Percentiles rank a stretch among this genome's conserved stretches.
Conservation (phyloP, 805 yeast genomes). For the Saccharomyces kudriavzevii region DNA sequence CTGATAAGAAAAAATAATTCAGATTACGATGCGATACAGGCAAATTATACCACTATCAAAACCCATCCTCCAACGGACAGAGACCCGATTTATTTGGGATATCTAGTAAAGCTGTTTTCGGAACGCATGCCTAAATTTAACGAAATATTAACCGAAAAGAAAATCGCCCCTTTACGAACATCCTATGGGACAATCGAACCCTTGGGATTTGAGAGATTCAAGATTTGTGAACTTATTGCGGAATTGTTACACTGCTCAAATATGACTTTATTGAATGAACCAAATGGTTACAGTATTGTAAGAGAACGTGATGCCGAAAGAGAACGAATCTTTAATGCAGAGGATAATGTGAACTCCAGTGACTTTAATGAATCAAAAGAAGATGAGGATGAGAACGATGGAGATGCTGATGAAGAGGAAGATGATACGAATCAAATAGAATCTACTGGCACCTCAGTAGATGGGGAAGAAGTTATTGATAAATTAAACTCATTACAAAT, state of each 20-base stretch:
- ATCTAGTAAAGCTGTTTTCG: slow-evolving; percentile 70
- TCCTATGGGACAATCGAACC: slow-evolving; percentile 58
- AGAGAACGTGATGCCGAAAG: slow-evolving; percentile 64
- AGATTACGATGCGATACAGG: slow-evolving; percentile 87
- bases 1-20: slow-evolving; percentile 91
- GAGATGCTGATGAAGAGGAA: not conserved
- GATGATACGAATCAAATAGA: slow-evolving; percentile 2
- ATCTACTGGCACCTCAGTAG: slow-evolving; percentile 6
- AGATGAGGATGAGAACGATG: slow-evolving; percentile 12
- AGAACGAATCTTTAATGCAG: slow-evolving; percentile 17
- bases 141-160: slow-evolving; percentile 42
- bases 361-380: slow-evolving; percentile 3
- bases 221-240: slow-evolving; percentile 87
- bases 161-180: slow-evolving; percentile 32
- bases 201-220: slow-evolving; percentile 87
- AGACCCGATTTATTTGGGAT: slow-evolving; percentile 89
- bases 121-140: slow-evolving; percentile 62
- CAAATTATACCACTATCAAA: slow-evolving; percentile 70
- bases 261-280: slow-evolving; percentile 83
- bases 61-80: slow-evolving; percentile 88
- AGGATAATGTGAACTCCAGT: slow-evolving; percentile 1
- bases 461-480: not conserved
- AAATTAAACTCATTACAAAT: slow-evolving; percentile 4
- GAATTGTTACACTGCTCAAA: slow-evolving; percentile 93
- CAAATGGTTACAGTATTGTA: slow-evolving; percentile 58